These are phyloP conservation scores for Metschnikowia continentalis DNA, from an alignment of 805 yeast species.

Conservation along the genomic window DNA sequence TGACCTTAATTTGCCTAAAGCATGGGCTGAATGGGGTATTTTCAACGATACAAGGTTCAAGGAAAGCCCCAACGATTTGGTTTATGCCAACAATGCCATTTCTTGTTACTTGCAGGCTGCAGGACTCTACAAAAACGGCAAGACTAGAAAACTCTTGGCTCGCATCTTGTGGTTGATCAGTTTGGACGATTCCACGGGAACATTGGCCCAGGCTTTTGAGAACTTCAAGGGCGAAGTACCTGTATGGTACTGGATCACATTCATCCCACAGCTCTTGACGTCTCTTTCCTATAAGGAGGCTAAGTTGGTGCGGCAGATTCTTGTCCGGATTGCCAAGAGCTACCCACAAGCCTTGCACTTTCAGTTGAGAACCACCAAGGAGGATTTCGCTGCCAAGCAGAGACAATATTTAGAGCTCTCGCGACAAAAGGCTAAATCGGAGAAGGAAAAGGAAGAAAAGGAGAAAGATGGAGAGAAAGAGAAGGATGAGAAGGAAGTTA, in stretches of 20 bases:
- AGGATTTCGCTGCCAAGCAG: constrained; percentile 84
- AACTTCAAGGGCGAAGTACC: constrained; percentile 94
- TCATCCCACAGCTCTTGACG: constrained; percentile 88
- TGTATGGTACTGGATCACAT: constrained; percentile 98
- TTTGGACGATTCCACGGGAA: constrained; percentile 79
- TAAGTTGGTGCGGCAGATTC: constrained; percentile 75
- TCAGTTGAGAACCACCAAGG: constrained; percentile 92
- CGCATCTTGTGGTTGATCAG: constrained; percentile 91
- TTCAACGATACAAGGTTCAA: constrained; percentile 86
- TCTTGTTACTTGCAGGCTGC: constrained; percentile 97
- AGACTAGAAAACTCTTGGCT: constrained; percentile 81
- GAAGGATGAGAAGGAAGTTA: neutral
- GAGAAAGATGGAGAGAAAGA: constrained; percentile 5
- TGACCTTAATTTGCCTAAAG: constrained; percentile 89
- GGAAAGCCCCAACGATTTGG: constrained; percentile 75
- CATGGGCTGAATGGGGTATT: constrained; percentile 99
- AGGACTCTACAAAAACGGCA: constrained; percentile 88
- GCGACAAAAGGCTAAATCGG: constrained; percentile 17
- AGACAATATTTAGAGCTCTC: constrained; percentile 54
- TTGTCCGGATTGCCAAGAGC: constrained; percentile 89
- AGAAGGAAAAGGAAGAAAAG: neutral
- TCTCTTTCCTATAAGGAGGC: constrained; percentile 92
- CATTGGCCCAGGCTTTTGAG: constrained; percentile 82
- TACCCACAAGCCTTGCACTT: constrained; percentile 97
- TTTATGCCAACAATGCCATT: constrained; percentile 87